These are phyloP conservation scores for Bipolaris victoriae DNA, from an alignment of 2,329 filamentous ascomycete genomes.

Conservation along the genomic window DNA sequence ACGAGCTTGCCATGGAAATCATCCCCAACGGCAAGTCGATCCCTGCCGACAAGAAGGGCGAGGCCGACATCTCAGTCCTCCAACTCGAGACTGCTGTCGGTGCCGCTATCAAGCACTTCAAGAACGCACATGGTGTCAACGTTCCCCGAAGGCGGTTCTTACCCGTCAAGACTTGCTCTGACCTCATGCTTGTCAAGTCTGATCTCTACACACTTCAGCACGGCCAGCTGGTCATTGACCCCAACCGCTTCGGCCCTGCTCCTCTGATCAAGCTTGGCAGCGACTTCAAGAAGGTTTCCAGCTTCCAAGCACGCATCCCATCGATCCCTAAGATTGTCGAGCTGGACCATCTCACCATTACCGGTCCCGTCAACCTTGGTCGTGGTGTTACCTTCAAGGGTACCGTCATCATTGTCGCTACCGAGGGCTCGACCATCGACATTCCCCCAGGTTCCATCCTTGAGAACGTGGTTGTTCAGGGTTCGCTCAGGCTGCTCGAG, in stretches of 20 bases:
- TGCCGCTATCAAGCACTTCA: constrained; percentile 98
- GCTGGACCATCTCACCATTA: constrained; percentile 95
- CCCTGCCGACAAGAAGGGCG: constrained; percentile 98
- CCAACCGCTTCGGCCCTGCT: constrained; percentile 92
- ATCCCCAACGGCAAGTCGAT: constrained; percentile 99
- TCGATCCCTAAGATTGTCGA: constrained; percentile 91
- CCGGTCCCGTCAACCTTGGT: constrained; percentile 94
- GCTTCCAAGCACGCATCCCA: constrained; percentile 86
- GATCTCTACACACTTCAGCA: constrained; percentile 99
- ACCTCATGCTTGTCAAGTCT: constrained; percentile 99
- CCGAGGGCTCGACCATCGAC: constrained; percentile 96
- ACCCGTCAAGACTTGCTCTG: constrained; percentile 99
- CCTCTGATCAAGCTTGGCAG: constrained; percentile 98
- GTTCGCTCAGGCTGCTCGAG: constrained; percentile 79
- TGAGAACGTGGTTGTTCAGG: constrained; percentile 99
- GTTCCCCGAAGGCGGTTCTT: constrained; percentile 97
- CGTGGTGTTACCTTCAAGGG: constrained; percentile 96
- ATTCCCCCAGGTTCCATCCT: constrained; percentile 95
- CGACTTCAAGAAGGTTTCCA: constrained; percentile 99
- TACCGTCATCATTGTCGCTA: constrained; percentile 98
- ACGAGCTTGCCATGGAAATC: constrained; percentile 99
- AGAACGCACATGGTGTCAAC: constrained; percentile 98
- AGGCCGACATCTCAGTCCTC: constrained; percentile 95
- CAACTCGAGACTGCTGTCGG: constrained; percentile 99
- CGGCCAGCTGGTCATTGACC: constrained; percentile 96